Percentiles rank a stretch among this genome's conserved stretches.
These are phyloP conservation scores for Mycocentrospora acerina DNA, from an alignment of 2,329 filamentous ascomycete genomes.

Conservation along the genomic window DNA sequence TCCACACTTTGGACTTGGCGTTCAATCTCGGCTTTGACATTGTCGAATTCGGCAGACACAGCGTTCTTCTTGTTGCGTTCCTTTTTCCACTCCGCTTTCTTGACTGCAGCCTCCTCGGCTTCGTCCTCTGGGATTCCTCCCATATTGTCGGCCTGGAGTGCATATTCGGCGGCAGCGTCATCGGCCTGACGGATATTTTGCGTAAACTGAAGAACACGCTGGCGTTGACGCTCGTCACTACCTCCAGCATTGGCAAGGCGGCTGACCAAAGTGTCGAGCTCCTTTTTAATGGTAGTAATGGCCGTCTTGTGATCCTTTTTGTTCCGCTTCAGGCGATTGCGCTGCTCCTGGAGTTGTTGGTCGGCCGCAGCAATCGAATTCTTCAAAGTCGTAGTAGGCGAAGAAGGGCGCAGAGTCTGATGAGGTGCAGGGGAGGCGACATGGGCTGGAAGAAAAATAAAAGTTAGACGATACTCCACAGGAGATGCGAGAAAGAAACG, in stretches of 20 bases:
- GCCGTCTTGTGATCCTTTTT: slow-evolving; percentile 75
- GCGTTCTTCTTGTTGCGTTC: slow-evolving; percentile 54
- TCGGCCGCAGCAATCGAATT: slow-evolving; percentile 75
- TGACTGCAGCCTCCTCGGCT: slow-evolving; percentile 56
- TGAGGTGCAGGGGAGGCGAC: slow-evolving; percentile 53
- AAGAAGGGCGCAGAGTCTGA: slow-evolving; percentile 69
- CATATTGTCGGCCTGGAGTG: slow-evolving; percentile 63
- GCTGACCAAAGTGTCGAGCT: slow-evolving; percentile 68
- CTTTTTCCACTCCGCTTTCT: slow-evolving; percentile 59
- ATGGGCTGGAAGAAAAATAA: slow-evolving; percentile 26
- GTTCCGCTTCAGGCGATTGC: slow-evolving; percentile 66
- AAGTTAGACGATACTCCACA: slow-evolving; percentile 5
- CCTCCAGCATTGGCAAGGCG: slow-evolving; percentile 68
- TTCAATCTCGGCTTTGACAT: slow-evolving; percentile 63
- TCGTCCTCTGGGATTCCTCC: slow-evolving; percentile 66
- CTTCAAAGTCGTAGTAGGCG: slow-evolving; percentile 73
- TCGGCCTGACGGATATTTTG: slow-evolving; percentile 72
- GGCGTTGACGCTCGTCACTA: slow-evolving; percentile 73
- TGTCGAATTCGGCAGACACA: slow-evolving; percentile 59
- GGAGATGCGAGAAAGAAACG: slow-evolving; percentile 2
- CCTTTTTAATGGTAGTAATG: slow-evolving; percentile 67
- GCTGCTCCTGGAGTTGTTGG: slow-evolving; percentile 68
- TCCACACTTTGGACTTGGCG: slow-evolving; percentile 63
- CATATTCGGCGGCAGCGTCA: slow-evolving; percentile 60
- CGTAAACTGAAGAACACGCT: slow-evolving; percentile 73